Percentiles rank a stretch among this genome's conserved stretches.
Evolutionary conservation across 345 rosid species (phyloP).

Genomic region (Nasturtium officinale): DNA sequence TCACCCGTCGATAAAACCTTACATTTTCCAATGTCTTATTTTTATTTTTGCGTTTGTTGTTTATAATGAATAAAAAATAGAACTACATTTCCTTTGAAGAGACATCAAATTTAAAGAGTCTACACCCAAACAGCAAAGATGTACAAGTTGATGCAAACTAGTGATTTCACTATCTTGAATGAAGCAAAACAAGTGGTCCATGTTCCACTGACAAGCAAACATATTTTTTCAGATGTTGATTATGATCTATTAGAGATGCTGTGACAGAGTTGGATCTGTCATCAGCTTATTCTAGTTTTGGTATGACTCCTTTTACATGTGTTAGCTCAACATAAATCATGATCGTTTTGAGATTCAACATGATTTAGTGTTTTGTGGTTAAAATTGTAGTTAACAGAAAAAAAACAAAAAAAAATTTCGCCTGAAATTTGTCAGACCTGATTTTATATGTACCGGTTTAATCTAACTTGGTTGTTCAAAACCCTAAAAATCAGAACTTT

Average conservation of each 20-base stretch:
- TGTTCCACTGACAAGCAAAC: neutral
- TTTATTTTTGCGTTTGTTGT: neutral
- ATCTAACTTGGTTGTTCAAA: neutral
- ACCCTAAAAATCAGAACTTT: neutral
- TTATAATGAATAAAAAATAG: neutral
- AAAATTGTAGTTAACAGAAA: neutral
- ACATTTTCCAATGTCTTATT: too few relatives aligned
- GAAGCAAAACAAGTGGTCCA: neutral
- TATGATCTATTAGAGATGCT: neutral
- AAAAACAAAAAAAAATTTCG: neutral
- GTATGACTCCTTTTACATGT: neutral
- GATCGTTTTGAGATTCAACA: neutral
- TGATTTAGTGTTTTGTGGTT: neutral
- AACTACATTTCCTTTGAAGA: neutral
- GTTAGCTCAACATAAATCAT: neutral
- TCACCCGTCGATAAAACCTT: too few relatives aligned
- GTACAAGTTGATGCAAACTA: slow-evolving; percentile 11
- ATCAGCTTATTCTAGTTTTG: slow-evolving; percentile 1
- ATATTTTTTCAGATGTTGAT: neutral
- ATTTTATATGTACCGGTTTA: neutral
- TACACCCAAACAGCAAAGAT: neutral
- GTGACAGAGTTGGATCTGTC: neutral
- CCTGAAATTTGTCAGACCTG: neutral
- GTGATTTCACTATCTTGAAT: neutral
- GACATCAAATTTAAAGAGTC: neutral